Evolutionary conservation across 495 filamentous ascomycete species (phyloP).

Genomic region (Penicillium verhagenii): DNA sequence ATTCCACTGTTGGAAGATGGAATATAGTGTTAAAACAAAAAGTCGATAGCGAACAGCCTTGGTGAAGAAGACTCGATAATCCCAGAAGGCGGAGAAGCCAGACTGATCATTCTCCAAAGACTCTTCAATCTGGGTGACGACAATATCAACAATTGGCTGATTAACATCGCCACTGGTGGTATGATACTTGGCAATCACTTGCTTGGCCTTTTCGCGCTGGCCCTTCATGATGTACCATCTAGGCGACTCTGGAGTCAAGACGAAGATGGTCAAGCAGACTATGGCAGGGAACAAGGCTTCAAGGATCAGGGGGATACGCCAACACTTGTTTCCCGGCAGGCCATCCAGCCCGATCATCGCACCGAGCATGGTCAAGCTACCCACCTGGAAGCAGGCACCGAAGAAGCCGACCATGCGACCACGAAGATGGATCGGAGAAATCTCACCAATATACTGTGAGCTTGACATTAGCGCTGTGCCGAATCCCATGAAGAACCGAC

Average conservation of each 20-base stretch:
- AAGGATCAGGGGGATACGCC: slow-evolving; percentile 39
- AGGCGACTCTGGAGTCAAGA: slow-evolving; percentile 41
- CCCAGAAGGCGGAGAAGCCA: slow-evolving; percentile 32
- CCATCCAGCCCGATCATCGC: slow-evolving; percentile 37
- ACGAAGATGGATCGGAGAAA: slow-evolving; percentile 42
- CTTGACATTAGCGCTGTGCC: slow-evolving; percentile 38
- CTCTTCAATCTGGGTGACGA: slow-evolving; percentile 42
- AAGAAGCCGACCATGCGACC: slow-evolving; percentile 46
- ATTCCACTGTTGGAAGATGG: slow-evolving; percentile 47
- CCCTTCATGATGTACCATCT: slow-evolving; percentile 42
- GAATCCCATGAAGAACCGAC: slow-evolving; percentile 43
- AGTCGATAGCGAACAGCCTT: slow-evolving; percentile 34
- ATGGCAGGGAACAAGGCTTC: slow-evolving; percentile 39
- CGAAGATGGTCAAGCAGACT: slow-evolving; percentile 37
- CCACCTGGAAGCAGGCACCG: slow-evolving; percentile 44
- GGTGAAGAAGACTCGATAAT: slow-evolving; percentile 40
- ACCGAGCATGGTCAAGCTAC: slow-evolving; percentile 35
- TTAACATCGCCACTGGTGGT: slow-evolving; percentile 37
- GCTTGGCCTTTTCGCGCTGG: slow-evolving; percentile 31
- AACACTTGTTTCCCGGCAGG: slow-evolving; percentile 26
- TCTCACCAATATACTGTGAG: slow-evolving; percentile 46
- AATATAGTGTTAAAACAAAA: slow-evolving; percentile 39
- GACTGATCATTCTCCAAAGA: slow-evolving; percentile 31
- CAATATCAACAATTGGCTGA: slow-evolving; percentile 38
- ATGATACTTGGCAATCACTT: slow-evolving; percentile 38